Percentiles rank a stretch among this genome's conserved stretches.
These are phyloP conservation scores for Rhipidocladum racemiflorum DNA, from an alignment of 176 grass and related monocot species.

Conservation along the genomic window DNA sequence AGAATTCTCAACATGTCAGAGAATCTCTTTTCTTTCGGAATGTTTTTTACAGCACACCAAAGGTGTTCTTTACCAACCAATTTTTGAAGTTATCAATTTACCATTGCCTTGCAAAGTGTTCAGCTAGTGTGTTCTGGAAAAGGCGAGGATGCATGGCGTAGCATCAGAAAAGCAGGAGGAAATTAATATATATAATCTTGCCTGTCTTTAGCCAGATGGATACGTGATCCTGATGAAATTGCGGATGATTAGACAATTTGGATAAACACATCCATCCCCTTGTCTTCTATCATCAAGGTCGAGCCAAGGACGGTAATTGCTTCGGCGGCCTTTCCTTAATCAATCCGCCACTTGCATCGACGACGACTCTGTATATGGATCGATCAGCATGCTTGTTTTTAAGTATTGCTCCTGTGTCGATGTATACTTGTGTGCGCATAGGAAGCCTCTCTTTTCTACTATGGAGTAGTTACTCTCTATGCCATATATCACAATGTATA, in stretches of 20 bases:
- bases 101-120: not conserved
- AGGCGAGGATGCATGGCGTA: not conserved
- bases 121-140: not conserved
- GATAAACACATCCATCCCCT: slow-evolving; percentile 12
- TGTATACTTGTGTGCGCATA: too few species aligned
- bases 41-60: not conserved
- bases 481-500: too few species aligned
- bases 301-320: not conserved
- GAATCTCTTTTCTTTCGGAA: not conserved
- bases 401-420: not conserved
- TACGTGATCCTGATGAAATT: slow-evolving; percentile 7
- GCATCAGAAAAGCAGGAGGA: not conserved
- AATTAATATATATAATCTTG: not conserved
- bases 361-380: not conserved
- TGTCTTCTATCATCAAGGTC: not conserved
- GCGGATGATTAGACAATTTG: not conserved
- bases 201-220: not conserved
- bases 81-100: not conserved
- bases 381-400: not conserved
- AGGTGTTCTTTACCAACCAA: not conserved
- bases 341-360: not conserved
- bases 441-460: too few species aligned
- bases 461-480: too few species aligned
- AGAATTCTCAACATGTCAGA: not conserved
- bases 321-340: not conserved